Percentiles rank a stretch among this genome's conserved stretches.
These are phyloP conservation scores for Peltaster fructicola DNA, from an alignment of 2,329 filamentous ascomycete genomes.

Conservation along the genomic window DNA sequence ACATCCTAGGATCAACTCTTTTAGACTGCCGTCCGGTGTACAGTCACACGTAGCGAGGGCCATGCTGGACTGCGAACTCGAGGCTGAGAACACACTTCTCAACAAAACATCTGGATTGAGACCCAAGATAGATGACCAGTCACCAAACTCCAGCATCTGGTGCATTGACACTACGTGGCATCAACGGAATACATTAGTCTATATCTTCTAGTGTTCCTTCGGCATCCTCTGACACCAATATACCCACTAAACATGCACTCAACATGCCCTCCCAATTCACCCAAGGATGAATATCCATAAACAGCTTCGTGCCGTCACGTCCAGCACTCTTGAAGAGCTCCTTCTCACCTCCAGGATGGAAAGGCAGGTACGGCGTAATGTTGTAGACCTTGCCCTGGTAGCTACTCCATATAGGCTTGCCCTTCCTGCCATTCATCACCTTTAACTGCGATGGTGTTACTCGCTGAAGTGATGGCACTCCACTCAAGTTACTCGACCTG, in stretches of 20 bases:
- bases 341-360: slow-evolving; percentile 72
- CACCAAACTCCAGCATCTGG: no score
- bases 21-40: no score
- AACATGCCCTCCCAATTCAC: slow-evolving; percentile 53
- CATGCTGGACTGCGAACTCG: no score
- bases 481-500: slow-evolving; percentile 23
- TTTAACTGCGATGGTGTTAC: slow-evolving; percentile 72
- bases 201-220: slow-evolving; percentile 34
- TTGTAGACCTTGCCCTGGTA: slow-evolving; percentile 89
- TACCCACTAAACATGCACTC: slow-evolving; percentile 42
- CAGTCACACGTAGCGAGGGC: no score
- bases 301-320: slow-evolving; percentile 49
- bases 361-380: slow-evolving; percentile 72
- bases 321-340: slow-evolving; percentile 64
- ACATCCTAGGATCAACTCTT: no score
- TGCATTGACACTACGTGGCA: no score
- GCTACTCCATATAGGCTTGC: slow-evolving; percentile 71
- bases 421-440: slow-evolving; percentile 62
- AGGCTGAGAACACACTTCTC: no score
- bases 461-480: slow-evolving; percentile 39
- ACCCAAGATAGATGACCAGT: no score
- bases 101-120: no score
- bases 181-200: slow-evolving; percentile 29
- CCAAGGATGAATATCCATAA: slow-evolving; percentile 49
- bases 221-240: slow-evolving; percentile 39